phyloP scores from a whole-genome alignment of 805 yeast genomes.

The Schwanniomyces sp. region DNA sequence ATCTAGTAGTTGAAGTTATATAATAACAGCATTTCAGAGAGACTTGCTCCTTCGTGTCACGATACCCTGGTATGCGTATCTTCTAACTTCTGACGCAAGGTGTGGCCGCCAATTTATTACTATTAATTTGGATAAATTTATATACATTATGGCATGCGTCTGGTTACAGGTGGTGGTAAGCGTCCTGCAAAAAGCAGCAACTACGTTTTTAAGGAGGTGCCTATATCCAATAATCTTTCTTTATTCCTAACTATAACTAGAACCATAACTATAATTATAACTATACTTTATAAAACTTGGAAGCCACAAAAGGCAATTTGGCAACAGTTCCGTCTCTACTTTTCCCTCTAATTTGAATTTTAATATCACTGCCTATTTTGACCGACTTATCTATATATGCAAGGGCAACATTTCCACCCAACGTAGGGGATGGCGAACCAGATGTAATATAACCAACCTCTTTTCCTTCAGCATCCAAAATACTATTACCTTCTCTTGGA shows the following conservation, averaged over 20 bases:
- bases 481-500: slow-evolving; percentile 77
- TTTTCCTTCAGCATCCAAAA: slow-evolving; percentile 55
- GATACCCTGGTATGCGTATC: background rate
- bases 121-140: background rate
- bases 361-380: slow-evolving; percentile 72
- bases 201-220: background rate
- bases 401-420: slow-evolving; percentile 85
- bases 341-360: slow-evolving; percentile 83
- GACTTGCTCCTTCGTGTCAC: too few species aligned
- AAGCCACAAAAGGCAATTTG: slow-evolving; percentile 81
- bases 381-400: slow-evolving; percentile 74
- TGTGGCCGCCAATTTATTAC: background rate
- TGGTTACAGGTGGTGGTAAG: too few species aligned
- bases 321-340: slow-evolving; percentile 70
- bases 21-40: too few species aligned
- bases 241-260: background rate
- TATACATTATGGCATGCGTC: background rate
- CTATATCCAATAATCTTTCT: background rate
- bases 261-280: background rate
- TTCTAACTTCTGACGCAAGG: background rate
- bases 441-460: slow-evolving; percentile 59
- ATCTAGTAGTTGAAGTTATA: too few species aligned
- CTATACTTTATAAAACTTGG: slow-evolving; percentile 62
- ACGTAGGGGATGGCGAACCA: slow-evolving; percentile 59
- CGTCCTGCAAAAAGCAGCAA: too few species aligned